Percentiles rank a stretch among this genome's conserved stretches.
These are phyloP conservation scores for Carex sylvatica DNA, from an alignment of 202 grass and related monocot species.

Conservation along the genomic window DNA sequence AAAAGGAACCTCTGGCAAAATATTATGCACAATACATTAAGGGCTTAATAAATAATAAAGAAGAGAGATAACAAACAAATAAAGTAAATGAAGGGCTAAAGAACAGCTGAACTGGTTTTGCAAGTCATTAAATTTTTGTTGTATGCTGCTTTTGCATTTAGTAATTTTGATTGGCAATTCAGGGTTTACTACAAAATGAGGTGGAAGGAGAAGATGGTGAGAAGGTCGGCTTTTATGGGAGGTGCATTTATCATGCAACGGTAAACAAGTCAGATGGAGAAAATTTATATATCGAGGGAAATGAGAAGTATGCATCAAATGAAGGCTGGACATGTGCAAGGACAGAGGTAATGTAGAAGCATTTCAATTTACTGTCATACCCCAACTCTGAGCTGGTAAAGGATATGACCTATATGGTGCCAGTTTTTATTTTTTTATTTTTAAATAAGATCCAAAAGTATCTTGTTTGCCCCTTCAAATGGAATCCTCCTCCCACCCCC, in stretches of 20 bases:
- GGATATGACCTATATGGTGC: not conserved
- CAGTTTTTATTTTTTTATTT: not conserved
- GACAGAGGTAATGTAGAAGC: constrained; percentile 46
- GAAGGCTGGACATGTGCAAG: constrained; percentile 66
- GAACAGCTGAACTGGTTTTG: not conserved
- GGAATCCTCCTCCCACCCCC: not conserved
- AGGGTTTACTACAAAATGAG: constrained; percentile 94
- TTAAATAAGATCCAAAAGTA: not conserved
- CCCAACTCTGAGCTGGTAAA: not conserved
- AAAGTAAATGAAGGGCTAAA: constrained; percentile 1
- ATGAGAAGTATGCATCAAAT: constrained; percentile 40
- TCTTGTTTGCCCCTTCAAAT: not conserved
- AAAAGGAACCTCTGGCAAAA: not conserved
- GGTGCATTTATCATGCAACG: constrained; percentile 69
- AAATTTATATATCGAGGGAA: constrained; percentile 24
- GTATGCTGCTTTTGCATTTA: constrained; percentile 1
- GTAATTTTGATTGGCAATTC: not conserved
- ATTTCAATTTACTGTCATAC: constrained; percentile 2
- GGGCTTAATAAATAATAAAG: not conserved
- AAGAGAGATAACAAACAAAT: not conserved
- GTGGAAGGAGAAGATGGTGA: constrained; percentile 69
- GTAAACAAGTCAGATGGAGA: constrained; percentile 23
- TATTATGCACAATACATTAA: not conserved
- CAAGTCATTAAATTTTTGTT: not conserved
- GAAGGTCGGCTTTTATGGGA: constrained; percentile 86